Base-by-base conservation (phyloP, 345 rosid genomes). In the Ailanthus altissimus region DNA sequence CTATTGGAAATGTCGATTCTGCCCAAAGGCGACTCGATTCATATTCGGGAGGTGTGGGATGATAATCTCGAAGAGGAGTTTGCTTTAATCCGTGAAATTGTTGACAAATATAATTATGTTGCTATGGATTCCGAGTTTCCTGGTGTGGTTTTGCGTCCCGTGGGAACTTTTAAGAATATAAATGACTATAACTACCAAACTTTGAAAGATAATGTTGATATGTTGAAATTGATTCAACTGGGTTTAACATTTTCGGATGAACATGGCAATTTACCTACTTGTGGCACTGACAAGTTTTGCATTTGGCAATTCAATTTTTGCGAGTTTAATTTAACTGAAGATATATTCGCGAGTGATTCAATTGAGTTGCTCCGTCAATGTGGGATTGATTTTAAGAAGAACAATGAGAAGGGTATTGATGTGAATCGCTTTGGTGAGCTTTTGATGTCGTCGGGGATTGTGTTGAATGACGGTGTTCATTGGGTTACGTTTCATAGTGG, bases 121-220 rank as follows among this genome's bases (percentile, higher is more conserved):
- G 98, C 98, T 0, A 93, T 93, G 98, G 98, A 93, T 84, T 90
- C 98, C 2, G 98, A 93, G 90, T 93, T 93, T 82, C 98, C 98
- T 0, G 98, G 98, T 10, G 98, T 93, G 0, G 98, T 93, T 51
- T 70, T 85, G 36, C 94, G 95, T 1, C 98, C 98, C 0, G 90
- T 93, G 0, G 95, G 92, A 28, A 84, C 83, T 74, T 93, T 92
- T 56, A 93, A 92, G 90, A 84, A 89, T 74, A 92, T 92, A n/a
- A 92, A 77, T 42, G 98, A 93, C 20, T 90, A 84, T 28, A 92
- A 93, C 81, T 93, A 93, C 62, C 88, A 81, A 36, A 93, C 97
- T 28, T 79, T 93, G 84, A 93, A 93, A 66, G 93, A 90, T 72
- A 93, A 93, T 38, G 98, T 93, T 0, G 92, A 93, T 61, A 86